phyloP scores from a whole-genome alignment of 179 eudicot genomes.

The Dionaea muscipula region DNA sequence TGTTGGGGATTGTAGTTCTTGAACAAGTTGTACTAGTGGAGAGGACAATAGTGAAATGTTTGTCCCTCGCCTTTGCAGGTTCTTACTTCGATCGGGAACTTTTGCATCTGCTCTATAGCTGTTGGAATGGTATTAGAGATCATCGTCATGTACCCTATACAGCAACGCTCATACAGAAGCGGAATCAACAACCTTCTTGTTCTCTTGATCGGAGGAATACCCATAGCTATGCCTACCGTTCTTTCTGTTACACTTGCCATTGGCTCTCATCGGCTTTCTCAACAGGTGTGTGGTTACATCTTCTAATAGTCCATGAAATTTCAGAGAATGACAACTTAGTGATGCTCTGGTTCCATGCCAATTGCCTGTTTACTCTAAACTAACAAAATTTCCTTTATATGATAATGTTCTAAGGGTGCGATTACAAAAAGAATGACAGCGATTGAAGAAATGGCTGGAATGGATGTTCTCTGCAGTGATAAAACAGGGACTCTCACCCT shows the following conservation, averaged over 20 bases:
- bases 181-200: slow-evolving; percentile 74
- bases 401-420: slow-evolving; percentile 34
- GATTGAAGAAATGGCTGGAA: slow-evolving; percentile 75
- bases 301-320: background rate
- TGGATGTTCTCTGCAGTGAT: slow-evolving; percentile 71
- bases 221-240: slow-evolving; percentile 78
- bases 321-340: background rate
- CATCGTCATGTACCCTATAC: slow-evolving; percentile 49
- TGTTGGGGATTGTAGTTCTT: too few relatives aligned
- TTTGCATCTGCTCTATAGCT: slow-evolving; percentile 66
- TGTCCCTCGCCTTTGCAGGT: slow-evolving; percentile 34
- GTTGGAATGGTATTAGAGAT: slow-evolving; percentile 59
- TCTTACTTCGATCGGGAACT: slow-evolving; percentile 59
- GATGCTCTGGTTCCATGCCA: background rate
- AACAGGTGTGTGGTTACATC: slow-evolving; percentile 29
- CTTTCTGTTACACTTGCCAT: slow-evolving; percentile 63
- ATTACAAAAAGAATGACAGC: slow-evolving; percentile 77
- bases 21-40: too few relatives aligned
- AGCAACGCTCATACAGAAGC: slow-evolving; percentile 45
- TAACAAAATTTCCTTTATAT: background rate
- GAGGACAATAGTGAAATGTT: too few relatives aligned
- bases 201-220: slow-evolving; percentile 67
- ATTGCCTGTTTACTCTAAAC: background rate
- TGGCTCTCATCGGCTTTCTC: slow-evolving; percentile 66
- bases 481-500: slow-evolving; percentile 63